Evolutionary conservation across 1,284 basidiomycete species (phyloP).

Genomic region (Fereydounia khargensis): DNA sequence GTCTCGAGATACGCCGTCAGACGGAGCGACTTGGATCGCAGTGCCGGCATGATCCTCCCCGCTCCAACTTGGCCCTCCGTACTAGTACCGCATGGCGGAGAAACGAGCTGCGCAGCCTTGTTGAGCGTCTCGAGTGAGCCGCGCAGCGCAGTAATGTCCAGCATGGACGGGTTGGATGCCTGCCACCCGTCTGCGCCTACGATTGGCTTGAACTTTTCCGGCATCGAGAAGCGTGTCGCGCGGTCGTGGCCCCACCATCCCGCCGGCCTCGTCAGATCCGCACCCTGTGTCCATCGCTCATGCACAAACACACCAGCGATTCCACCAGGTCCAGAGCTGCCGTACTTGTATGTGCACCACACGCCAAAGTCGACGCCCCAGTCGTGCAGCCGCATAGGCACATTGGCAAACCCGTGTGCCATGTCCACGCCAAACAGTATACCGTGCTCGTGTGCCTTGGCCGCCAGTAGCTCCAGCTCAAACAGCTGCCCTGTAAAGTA

Average conservation of each 20-base stretch:
- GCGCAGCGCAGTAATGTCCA: conserved; percentile 64
- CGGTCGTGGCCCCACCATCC: conserved; percentile 98
- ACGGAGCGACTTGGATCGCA: conserved; percentile 35
- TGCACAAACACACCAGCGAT: conserved; percentile 92
- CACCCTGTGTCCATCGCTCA: conserved; percentile 63
- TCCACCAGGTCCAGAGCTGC: conserved; percentile 90
- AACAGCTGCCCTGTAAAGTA: conserved; percentile 98
- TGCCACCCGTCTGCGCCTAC: conserved; percentile 91
- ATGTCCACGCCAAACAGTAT: conserved; percentile 93
- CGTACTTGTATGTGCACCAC: conserved; percentile 66
- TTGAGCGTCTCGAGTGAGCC: conserved; percentile 46
- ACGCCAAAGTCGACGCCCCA: conserved; percentile 91
- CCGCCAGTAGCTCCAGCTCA: conserved; percentile 78
- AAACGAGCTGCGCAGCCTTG: conserved; percentile 12
- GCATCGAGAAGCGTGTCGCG: conserved; percentile 86
- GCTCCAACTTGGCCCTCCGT: conserved; percentile 18
- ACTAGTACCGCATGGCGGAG: conserved; percentile 1
- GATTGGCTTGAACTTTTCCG: conserved; percentile 75
- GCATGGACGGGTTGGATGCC: conserved; percentile 84
- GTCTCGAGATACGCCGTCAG: conserved; percentile 49
- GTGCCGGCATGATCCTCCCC: conserved; percentile 45
- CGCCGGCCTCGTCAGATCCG: conserved; percentile 66
- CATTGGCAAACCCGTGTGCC: conserved; percentile 92
- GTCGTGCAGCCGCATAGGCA: conserved; percentile 81
- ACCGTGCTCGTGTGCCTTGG: conserved; percentile 71